These are phyloP conservation scores for Penicillium rolfsii DNA, from an alignment of 2,329 filamentous ascomycete species.

Conservation along the genomic window DNA sequence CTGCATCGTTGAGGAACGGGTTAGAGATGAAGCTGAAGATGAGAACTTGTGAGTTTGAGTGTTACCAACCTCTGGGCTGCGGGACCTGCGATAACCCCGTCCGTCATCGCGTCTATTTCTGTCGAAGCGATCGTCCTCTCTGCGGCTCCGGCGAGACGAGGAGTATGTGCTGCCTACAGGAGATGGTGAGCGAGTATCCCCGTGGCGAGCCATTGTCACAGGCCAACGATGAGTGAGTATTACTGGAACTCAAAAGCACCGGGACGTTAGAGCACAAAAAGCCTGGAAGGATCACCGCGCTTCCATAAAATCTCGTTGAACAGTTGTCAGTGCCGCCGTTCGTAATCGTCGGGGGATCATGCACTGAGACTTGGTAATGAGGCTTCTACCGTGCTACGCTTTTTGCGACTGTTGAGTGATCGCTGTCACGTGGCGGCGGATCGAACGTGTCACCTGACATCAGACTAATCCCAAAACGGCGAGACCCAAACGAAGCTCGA, in stretches of 20 bases:
- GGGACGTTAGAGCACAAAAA: constrained; percentile 23
- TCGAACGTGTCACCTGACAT: constrained; percentile 2
- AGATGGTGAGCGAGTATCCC: constrained; percentile 82
- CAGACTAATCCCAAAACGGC: constrained; percentile 30
- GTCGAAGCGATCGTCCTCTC: constrained; percentile 58
- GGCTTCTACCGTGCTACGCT: constrained; percentile 1
- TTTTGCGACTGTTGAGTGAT: constrained; percentile 24
- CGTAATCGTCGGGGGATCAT: constrained; percentile 2
- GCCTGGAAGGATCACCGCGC: constrained; percentile 29
- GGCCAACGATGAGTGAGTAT: constrained; percentile 57
- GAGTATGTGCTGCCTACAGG: constrained; percentile 83
- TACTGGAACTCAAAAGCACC: constrained; percentile 45
- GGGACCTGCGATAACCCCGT: constrained; percentile 50
- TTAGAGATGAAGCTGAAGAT: background rate
- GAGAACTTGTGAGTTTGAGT: background rate
- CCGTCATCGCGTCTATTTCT: constrained; percentile 57
- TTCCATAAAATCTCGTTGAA: constrained; percentile 23
- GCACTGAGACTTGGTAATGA: background rate
- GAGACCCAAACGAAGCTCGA: constrained; percentile 30
- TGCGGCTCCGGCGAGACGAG: constrained; percentile 66
- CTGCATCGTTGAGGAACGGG: constrained; percentile 42
- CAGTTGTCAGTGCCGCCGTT: constrained; percentile 7
- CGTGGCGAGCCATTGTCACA: constrained; percentile 63
- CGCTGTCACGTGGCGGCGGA: constrained; percentile 16
- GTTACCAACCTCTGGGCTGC: constrained; percentile 53